Base-by-base conservation (phyloP, 495 filamentous ascomycete species). In the Cercophora sp. region DNA sequence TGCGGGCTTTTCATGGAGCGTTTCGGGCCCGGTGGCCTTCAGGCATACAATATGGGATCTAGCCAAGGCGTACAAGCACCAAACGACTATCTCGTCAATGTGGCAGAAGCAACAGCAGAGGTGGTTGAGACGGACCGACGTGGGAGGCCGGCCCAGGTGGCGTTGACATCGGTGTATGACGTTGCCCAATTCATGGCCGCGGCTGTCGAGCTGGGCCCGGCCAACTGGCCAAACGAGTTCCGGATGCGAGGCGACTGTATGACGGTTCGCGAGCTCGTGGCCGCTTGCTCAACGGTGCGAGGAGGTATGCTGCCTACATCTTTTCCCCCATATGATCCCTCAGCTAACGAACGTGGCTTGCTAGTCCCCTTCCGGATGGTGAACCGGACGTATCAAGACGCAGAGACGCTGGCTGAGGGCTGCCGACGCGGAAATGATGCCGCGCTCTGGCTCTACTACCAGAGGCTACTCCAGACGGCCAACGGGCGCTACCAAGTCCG, bases 1-100 rank as follows among this genome's bases (percentile, higher is more conserved):
- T 90, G 86, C 61, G 86, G 86, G 29, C 61, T 88, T n/a, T 82
- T 89, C 58, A 88, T 87, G 71, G 86, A 90, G 60, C 72, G 86
- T 9, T 89, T 90, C 62, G 77, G 73, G 8, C 81, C 79, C 9
- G 81, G 79, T 9, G 86, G 86, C 3, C 68, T 90, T 42, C 66
- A 67, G 18, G 63, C 68, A 2, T 76, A 74, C 45, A 65, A 71
- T 3, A 82, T 89, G 27, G 83, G 84, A 8, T 49, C 61, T 15
- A 63, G 66, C 6, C 66, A 64, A 34, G 70, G 71, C 10, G 61
- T 82, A 25, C 67, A 70, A 13, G 71, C 70, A 19, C 81, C 84
- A 51, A 82, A 81, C 26, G 79, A 82, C 51, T 87, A 83, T 56
- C 69, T 90, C 47, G 68, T 88, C 54, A 73, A 90, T 61, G 64